Conservation (phyloP, 345 rosid genomes). For the Litchi chinensis region DNA sequence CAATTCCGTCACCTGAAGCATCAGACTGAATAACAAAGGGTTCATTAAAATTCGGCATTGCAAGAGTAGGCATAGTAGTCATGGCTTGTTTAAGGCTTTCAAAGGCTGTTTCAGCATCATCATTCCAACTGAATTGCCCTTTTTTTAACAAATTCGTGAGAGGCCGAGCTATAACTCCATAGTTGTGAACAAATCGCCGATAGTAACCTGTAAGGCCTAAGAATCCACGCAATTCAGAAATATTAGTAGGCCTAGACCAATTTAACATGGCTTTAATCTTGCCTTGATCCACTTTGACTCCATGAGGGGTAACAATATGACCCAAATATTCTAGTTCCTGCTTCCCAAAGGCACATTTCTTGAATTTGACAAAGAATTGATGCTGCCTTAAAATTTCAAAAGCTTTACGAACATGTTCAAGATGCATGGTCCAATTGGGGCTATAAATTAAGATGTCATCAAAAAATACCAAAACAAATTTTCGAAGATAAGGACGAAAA, state of each 20-base stretch:
- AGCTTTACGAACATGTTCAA: too few species aligned
- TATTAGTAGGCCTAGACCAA: neutral
- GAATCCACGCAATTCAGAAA: neutral
- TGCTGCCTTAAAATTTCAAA: too few species aligned
- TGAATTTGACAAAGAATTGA: neutral
- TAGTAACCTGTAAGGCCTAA: conserved; percentile 14
- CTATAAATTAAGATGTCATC: too few species aligned
- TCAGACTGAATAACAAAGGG: neutral
- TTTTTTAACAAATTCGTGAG: conserved; percentile 13
- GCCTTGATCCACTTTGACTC: too few species aligned
- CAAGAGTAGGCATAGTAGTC: too few species aligned
- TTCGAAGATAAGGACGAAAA: too few species aligned
- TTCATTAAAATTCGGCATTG: neutral
- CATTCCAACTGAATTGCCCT: neutral
- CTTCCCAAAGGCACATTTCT: too few species aligned
- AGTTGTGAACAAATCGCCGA: neutral
- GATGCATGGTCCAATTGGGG: too few species aligned
- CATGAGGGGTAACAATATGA: too few species aligned
- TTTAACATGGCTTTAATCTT: neutral
- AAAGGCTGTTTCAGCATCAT: neutral
- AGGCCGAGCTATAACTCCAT: neutral
- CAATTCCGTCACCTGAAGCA: neutral
- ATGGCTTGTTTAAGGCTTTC: too few species aligned
- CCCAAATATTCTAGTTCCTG: too few species aligned
- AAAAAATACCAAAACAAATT: too few species aligned